Evolutionary conservation across 2,329 filamentous ascomycete species (phyloP).

Genomic region (Basipetospora chlamydospora): DNA sequence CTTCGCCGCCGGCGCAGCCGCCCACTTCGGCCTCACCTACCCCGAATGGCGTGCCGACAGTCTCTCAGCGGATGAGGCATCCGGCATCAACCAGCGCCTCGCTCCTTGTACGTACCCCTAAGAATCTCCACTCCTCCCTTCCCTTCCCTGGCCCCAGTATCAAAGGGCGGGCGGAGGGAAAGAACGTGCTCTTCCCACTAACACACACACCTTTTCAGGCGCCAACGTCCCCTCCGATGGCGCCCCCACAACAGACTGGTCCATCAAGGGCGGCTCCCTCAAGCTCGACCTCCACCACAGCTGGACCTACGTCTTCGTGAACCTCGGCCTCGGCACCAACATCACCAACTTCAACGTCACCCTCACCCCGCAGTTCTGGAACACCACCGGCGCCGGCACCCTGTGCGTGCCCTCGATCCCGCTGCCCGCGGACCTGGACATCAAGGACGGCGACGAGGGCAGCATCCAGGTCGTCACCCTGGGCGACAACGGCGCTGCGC

Average conservation of each 20-base stretch:
- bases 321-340: conserved; percentile 34
- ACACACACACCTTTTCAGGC: conserved; percentile 18
- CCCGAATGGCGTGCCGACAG: conserved; percentile 35
- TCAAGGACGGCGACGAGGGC: conserved; percentile 46
- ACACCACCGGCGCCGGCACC: conserved; percentile 42
- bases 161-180: too few species aligned
- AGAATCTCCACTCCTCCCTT: neutral
- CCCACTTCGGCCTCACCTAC: conserved; percentile 33
- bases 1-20: conserved; percentile 22
- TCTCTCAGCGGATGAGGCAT: conserved; percentile 19
- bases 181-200: neutral
- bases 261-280: conserved; percentile 32
- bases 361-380: conserved; percentile 44
- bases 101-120: conserved; percentile 31
- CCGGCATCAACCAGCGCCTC: conserved; percentile 30
- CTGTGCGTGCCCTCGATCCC: conserved; percentile 50
- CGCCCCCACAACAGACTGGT: conserved; percentile 37
- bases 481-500: conserved; percentile 39
- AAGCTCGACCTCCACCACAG: conserved; percentile 34
- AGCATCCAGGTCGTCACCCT: conserved; percentile 57
- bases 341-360: conserved; percentile 54
- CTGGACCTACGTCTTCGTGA: conserved; percentile 39
- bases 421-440: conserved; percentile 33
- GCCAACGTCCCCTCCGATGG: conserved; percentile 29
- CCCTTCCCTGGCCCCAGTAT: conserved; percentile 3